Percentiles rank a stretch among this genome's conserved stretches.
phyloP scores from a whole-genome alignment of 1,139 yeast species.

The Debaryomyces sp. region DNA sequence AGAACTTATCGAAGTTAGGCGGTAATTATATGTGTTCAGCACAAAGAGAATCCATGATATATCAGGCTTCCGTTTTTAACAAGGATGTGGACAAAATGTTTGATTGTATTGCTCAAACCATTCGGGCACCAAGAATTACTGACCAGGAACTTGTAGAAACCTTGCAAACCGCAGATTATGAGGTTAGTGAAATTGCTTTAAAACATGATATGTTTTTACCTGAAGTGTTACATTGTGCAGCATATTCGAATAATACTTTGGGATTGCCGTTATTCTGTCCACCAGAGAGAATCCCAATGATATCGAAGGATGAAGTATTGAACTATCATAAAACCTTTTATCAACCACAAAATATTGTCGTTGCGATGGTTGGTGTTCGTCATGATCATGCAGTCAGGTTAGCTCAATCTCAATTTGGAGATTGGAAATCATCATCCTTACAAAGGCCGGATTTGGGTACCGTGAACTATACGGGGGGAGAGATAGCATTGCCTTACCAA shows the following conservation, averaged over 20 bases:
- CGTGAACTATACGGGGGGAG: slow-evolving; percentile 80
- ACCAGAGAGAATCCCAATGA: slow-evolving; percentile 58
- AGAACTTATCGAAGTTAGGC: slow-evolving; percentile 76
- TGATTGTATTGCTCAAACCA: slow-evolving; percentile 76
- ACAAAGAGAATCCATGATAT: slow-evolving; percentile 87
- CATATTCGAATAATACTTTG: slow-evolving; percentile 69
- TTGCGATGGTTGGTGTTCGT: slow-evolving; percentile 86
- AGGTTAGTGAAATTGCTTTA: slow-evolving; percentile 75
- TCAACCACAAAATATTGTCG: slow-evolving; percentile 80
- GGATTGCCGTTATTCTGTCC: slow-evolving; percentile 91
- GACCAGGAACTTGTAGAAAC: slow-evolving; percentile 77
- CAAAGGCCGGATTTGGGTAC: slow-evolving; percentile 41
- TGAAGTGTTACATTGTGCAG: slow-evolving; percentile 82
- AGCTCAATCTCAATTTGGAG: slow-evolving; percentile 66
- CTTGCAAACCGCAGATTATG: slow-evolving; percentile 74
- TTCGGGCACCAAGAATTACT: slow-evolving; percentile 66
- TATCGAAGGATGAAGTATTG: slow-evolving; percentile 55
- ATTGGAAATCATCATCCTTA: slow-evolving; percentile 44
- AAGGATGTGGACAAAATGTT: slow-evolving; percentile 84
- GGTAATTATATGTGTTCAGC: slow-evolving; percentile 96
- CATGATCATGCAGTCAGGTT: slow-evolving; percentile 70
- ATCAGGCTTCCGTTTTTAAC: slow-evolving; percentile 93
- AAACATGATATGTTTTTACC: slow-evolving; percentile 90
- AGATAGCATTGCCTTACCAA: slow-evolving; percentile 63
- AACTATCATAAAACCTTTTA: slow-evolving; percentile 70